These are phyloP conservation scores for Bassia scoparia DNA, from an alignment of 148 eudicot genomes.

Conservation along the genomic window DNA sequence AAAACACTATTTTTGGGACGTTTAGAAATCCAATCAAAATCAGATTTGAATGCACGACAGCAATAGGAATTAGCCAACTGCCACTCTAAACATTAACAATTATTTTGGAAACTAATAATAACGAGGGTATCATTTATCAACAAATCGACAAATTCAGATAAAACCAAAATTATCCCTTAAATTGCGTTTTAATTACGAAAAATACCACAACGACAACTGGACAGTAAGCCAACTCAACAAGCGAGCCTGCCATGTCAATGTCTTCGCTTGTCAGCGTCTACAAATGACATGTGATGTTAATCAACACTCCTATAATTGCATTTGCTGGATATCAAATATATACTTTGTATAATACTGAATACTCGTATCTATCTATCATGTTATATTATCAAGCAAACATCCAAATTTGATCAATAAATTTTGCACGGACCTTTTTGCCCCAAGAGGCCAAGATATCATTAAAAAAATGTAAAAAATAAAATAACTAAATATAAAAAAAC, in stretches of 20 bases:
- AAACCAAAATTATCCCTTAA: background rate
- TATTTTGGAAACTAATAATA: background rate
- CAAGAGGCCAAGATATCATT: too few relatives aligned
- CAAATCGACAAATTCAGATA: background rate
- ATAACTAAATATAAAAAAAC: too few relatives aligned
- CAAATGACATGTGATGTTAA: constrained; percentile 31
- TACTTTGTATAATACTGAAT: too few relatives aligned
- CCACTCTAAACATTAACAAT: constrained; percentile 7
- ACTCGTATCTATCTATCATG: too few relatives aligned
- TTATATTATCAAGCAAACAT: too few relatives aligned
- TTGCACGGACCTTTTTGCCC: too few relatives aligned
- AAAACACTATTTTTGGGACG: background rate
- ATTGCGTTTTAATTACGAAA: background rate
- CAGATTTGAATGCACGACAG: constrained; percentile 8
- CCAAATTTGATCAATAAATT: too few relatives aligned
- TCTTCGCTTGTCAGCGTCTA: constrained; percentile 29
- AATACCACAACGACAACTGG: background rate
- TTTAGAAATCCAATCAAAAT: background rate
- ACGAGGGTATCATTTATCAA: background rate
- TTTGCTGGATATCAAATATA: too few relatives aligned
- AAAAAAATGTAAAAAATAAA: too few relatives aligned
- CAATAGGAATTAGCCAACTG: constrained; percentile 12
- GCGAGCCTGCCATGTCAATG: constrained; percentile 26
- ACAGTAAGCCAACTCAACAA: background rate
- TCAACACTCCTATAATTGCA: too few relatives aligned